Conservation (phyloP, 2,329 filamentous ascomycete genomes). For the Salinomyces thailandicus region DNA sequence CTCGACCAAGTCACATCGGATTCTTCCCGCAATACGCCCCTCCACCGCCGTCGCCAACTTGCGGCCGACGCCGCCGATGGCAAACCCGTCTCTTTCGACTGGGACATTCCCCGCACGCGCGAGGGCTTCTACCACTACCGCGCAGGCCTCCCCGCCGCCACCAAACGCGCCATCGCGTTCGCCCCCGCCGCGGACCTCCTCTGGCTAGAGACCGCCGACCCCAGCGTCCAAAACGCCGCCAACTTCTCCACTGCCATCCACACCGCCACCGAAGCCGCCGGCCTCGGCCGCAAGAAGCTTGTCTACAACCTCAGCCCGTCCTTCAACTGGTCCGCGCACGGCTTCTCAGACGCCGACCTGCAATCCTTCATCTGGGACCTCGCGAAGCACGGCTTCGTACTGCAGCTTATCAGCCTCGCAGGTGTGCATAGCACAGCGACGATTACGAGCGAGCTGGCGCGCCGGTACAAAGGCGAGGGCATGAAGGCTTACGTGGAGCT, state of each 20-base stretch:
- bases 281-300: constrained; percentile 55
- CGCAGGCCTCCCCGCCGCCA: constrained; percentile 73
- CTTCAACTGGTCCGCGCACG: constrained; percentile 98
- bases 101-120: constrained; percentile 83
- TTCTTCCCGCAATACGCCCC: constrained; percentile 59
- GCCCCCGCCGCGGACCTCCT: constrained; percentile 87
- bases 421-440: constrained; percentile 55
- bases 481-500: constrained; percentile 98
- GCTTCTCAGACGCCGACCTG: constrained; percentile 71
- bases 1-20: constrained; percentile 27
- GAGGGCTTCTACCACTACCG: constrained; percentile 91
- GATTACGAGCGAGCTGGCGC: constrained; percentile 63
- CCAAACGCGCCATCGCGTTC: constrained; percentile 85
- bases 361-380: constrained; percentile 96
- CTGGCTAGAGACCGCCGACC: constrained; percentile 93
- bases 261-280: constrained; percentile 46
- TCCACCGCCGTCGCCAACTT: constrained; percentile 64
- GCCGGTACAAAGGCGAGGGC: constrained; percentile 75
- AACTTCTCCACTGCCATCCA: constrained; percentile 70
- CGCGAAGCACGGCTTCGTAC: constrained; percentile 67
- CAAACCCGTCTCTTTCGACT: constrained; percentile 67
- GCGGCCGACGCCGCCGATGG: constrained; percentile 51
- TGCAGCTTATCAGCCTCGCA: constrained; percentile 55
- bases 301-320: constrained; percentile 95
- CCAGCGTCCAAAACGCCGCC: constrained; percentile 65